Base-by-base conservation (phyloP, 805 yeast genomes). In the Teunomyces cretensis region DNA sequence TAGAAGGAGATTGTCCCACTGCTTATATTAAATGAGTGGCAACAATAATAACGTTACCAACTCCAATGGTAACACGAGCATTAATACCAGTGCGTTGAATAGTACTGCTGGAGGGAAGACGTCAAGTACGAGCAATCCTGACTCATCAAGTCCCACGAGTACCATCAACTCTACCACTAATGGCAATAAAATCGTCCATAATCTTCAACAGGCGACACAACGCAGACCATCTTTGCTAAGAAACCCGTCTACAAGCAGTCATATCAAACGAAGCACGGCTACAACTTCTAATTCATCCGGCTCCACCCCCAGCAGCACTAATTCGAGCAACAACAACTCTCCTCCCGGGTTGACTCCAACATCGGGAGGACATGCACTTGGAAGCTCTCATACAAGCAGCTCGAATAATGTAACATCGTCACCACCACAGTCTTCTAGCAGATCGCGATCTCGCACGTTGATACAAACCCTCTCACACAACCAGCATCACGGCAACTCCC, bases 401-500 rank as follows among this genome's bases (percentile, higher is more conserved):
- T 12, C 19, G 9, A 17, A 16, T 33, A 16, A 22, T 27, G 13
- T 19, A 15, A 16, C 39, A n/a, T 14, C 43, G 2, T 17, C 35
- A 12, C 33, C 24, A 7, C 40, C 28, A 16, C 41, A 28, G n/a
- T 17, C 40, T 2, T 12, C 43, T 9, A 13, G 13, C 38, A 26
- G 48, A 22, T 47, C 53, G 11, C 43, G 60, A 9, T 52, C 64
- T 1, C 48, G 57, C 13, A 56, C 59, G 5, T 22, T 56, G 9
- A 46, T 55, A 27, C 58, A 54, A 48, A 47, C 60, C 1, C 46
- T 55, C 17, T 36, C 48, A 16, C 51, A 49, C 26, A 55, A 52
- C 37, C 48, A 39, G 35, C 46, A 42, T 32, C 54, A 46, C 43
- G 36, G 57, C 56, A 50, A 55, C 30, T 67, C 67, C 30, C 75